Conservation (phyloP, 2,329 filamentous ascomycete species). For the Phoma sp. region DNA sequence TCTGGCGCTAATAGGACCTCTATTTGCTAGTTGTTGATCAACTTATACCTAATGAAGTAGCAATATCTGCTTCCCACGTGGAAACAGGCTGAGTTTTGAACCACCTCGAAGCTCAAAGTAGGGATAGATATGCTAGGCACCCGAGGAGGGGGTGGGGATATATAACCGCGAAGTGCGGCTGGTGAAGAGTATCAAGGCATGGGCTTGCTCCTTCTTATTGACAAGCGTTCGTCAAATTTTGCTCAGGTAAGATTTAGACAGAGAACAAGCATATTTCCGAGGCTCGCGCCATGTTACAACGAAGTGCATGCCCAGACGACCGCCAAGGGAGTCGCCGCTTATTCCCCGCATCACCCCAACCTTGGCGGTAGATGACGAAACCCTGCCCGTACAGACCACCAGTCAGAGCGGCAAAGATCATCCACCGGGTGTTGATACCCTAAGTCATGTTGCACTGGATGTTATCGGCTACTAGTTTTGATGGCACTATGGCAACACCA, state of each 20-base stretch:
- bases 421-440: neutral
- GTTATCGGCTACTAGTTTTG: neutral
- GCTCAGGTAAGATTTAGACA: neutral
- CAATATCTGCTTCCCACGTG: too few relatives aligned
- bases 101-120: too few relatives aligned
- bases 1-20: too few relatives aligned
- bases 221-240: neutral
- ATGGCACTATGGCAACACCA: neutral
- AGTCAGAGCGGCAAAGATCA: neutral
- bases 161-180: too few relatives aligned
- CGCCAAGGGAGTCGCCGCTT: conserved; percentile 9
- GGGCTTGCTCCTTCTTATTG: too few relatives aligned
- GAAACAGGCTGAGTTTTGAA: too few relatives aligned
- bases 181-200: too few relatives aligned
- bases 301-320: conserved; percentile 7
- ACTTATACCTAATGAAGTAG: too few relatives aligned
- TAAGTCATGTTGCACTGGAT: neutral
- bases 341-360: conserved; percentile 10
- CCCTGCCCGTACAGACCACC: neutral
- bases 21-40: too few relatives aligned
- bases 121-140: too few relatives aligned
- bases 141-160: too few relatives aligned
- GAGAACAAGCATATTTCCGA: neutral
- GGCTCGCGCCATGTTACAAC: neutral
- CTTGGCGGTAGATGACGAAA: conserved; percentile 7